A percentile compares a stretch with the other conserved stretches of the same genome.
phyloP scores from a whole-genome alignment of 371 early-diverging fungal genomes.

The Lichtheimia hyalospora region DNA sequence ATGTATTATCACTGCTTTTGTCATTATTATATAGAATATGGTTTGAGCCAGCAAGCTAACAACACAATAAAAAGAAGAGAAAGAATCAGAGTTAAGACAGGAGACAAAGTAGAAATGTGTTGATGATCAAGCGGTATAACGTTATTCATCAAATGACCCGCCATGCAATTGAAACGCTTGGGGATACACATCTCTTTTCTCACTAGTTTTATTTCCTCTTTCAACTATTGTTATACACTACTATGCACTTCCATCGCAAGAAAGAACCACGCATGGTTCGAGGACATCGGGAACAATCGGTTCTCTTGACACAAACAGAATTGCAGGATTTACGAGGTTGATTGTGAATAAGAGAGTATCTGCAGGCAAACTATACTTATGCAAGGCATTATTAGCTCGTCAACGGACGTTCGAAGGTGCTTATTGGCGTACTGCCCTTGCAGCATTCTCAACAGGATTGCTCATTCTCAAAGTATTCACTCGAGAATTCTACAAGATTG shows the following conservation, averaged over 20 bases:
- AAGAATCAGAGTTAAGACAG: too few species aligned
- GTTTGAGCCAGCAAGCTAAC: too few species aligned
- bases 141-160: too few species aligned
- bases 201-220: too few species aligned
- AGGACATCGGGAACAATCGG: conserved; percentile 46
- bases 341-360: neutral
- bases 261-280: conserved; percentile 22
- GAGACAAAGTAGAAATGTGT: too few species aligned
- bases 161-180: too few species aligned
- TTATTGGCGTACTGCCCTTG: conserved; percentile 75
- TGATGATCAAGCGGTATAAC: too few species aligned
- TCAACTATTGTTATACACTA: too few species aligned
- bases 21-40: too few species aligned
- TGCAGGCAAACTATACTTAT: neutral
- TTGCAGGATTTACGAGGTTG: conserved; percentile 45
- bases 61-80: too few species aligned
- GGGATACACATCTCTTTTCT: too few species aligned
- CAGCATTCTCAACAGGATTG: conserved; percentile 68
- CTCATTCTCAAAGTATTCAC: conserved; percentile 72
- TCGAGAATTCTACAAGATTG: conserved; percentile 68
- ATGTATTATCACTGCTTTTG: too few species aligned
- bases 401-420: conserved; percentile 81
- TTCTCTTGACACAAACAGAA: conserved; percentile 34
- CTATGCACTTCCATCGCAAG: neutral
- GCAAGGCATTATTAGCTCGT: conserved; percentile 49